Percentiles rank a stretch among this genome's conserved stretches.
These are phyloP conservation scores for Penicillium corylophilum DNA, from an alignment of 2,329 filamentous ascomycete species.

Conservation along the genomic window DNA sequence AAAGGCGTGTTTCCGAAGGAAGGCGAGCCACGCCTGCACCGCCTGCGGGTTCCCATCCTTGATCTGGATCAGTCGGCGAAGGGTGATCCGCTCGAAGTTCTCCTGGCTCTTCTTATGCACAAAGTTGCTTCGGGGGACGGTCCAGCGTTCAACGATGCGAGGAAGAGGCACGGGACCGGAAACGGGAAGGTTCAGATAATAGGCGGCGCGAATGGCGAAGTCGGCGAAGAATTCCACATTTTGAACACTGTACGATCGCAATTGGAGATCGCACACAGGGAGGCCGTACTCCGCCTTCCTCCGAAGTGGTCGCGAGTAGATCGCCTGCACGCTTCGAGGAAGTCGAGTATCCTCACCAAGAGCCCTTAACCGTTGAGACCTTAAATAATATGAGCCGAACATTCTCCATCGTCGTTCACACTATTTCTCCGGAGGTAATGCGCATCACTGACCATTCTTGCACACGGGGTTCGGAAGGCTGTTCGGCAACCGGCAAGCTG, in stretches of 20 bases:
- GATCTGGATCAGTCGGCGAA: slow-evolving; percentile 85
- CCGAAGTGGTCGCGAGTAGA: slow-evolving; percentile 82
- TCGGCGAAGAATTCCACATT: slow-evolving; percentile 94
- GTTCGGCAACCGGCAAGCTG: slow-evolving; percentile 15
- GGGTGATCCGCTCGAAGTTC: slow-evolving; percentile 91
- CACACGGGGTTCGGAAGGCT: slow-evolving; percentile 14
- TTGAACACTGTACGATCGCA: slow-evolving; percentile 85
- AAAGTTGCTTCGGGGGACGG: slow-evolving; percentile 83
- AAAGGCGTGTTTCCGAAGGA: slow-evolving; percentile 86
- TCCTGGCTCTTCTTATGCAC: slow-evolving; percentile 97
- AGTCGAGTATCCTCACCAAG: slow-evolving; percentile 52
- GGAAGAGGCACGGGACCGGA: slow-evolving; percentile 84
- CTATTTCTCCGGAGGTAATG: not conserved
- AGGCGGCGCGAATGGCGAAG: slow-evolving; percentile 90
- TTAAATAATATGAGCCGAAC: slow-evolving; percentile 17
- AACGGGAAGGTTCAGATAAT: slow-evolving; percentile 85
- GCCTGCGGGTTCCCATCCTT: slow-evolving; percentile 85
- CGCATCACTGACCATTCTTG: slow-evolving; percentile 32
- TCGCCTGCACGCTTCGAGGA: slow-evolving; percentile 77
- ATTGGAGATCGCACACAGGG: slow-evolving; percentile 84
- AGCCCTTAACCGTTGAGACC: slow-evolving; percentile 38
- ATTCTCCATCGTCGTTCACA: not conserved
- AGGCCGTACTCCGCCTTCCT: slow-evolving; percentile 72
- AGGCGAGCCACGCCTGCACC: slow-evolving; percentile 89
- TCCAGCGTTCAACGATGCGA: slow-evolving; percentile 88